These are phyloP conservation scores for Plectosphaerella plurivora DNA, from an alignment of 2,329 filamentous ascomycete genomes.

Conservation along the genomic window DNA sequence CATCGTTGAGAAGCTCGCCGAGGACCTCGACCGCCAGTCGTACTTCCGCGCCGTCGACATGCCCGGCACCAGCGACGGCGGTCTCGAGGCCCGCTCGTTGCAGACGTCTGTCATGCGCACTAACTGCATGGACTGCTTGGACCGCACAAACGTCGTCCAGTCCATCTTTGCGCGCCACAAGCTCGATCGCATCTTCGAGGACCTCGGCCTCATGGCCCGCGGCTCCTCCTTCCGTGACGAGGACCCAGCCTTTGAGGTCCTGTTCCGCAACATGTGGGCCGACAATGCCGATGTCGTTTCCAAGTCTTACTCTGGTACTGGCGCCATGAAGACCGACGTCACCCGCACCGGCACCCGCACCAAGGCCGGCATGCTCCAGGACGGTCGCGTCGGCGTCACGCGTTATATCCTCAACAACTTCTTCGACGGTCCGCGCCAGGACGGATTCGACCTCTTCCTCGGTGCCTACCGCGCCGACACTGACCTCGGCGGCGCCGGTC, in stretches of 20 bases:
- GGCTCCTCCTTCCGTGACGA: constrained; percentile 74
- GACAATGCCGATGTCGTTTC: constrained; percentile 97
- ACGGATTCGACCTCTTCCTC: constrained; percentile 91
- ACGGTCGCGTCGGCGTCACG: constrained; percentile 82
- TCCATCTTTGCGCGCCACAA: constrained; percentile 92
- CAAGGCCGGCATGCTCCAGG: constrained; percentile 76
- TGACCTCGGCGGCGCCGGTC: constrained; percentile 59
- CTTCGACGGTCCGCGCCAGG: constrained; percentile 85
- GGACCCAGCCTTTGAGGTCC: constrained; percentile 75
- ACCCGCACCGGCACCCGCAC: constrained; percentile 91
- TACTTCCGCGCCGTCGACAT: constrained; percentile 93
- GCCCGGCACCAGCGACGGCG: constrained; percentile 64
- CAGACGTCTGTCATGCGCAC: constrained; percentile 92
- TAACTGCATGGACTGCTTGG: constrained; percentile 99
- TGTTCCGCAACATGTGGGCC: constrained; percentile 97
- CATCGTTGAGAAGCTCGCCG: constrained; percentile 75
- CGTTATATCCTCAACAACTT: constrained; percentile 95
- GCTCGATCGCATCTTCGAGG: constrained; percentile 81
- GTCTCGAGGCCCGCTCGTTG: constrained; percentile 72
- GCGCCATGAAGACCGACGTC: constrained; percentile 96
- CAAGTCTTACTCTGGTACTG: constrained; percentile 88
- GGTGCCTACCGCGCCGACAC: constrained; percentile 77
- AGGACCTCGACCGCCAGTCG: constrained; percentile 71
- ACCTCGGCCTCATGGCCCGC: constrained; percentile 71
- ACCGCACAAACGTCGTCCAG: constrained; percentile 96